A percentile compares a stretch with the other conserved stretches of the same genome.
Conservation (phyloP, 2,329 filamentous ascomycete genomes). For the Nigrograna mackinnonii region DNA sequence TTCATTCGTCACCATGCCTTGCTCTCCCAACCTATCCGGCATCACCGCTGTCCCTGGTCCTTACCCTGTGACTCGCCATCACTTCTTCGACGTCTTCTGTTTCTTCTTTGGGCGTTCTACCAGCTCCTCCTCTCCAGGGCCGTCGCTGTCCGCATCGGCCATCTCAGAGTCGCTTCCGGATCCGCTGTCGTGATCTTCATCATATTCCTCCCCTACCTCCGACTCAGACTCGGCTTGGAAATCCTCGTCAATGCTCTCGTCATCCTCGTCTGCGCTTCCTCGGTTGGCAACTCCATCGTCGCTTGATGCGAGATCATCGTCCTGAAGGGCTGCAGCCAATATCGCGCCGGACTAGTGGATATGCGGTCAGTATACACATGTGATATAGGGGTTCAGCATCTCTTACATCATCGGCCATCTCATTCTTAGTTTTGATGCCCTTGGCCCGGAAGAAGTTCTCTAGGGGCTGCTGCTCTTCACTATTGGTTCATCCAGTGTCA, state of each 20-base stretch:
- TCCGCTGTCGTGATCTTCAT: slow-evolving; percentile 84
- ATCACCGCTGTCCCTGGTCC: slow-evolving; percentile 7
- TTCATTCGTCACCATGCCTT: slow-evolving; percentile 21
- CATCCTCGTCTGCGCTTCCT: slow-evolving; percentile 93
- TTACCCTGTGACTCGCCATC: slow-evolving; percentile 5
- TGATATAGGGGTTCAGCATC: slow-evolving; percentile 5
- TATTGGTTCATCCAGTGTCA: slow-evolving; percentile 35
- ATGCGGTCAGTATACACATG: slow-evolving; percentile 24
- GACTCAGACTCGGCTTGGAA: slow-evolving; percentile 91
- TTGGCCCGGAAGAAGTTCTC: slow-evolving; percentile 98
- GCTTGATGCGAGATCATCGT: slow-evolving; percentile 80
- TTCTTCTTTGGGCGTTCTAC: slow-evolving; percentile 68
- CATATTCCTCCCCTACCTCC: slow-evolving; percentile 95
- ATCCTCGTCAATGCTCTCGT: slow-evolving; percentile 94
- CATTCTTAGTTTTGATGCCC: slow-evolving; percentile 94
- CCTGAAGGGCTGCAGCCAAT: slow-evolving; percentile 79
- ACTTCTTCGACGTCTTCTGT: slow-evolving; percentile 54
- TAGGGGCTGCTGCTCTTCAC: slow-evolving; percentile 92
- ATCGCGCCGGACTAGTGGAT: slow-evolving; percentile 55
- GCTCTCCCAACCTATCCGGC: slow-evolving; percentile 6
- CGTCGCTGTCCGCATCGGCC: slow-evolving; percentile 62
- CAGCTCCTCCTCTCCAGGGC: slow-evolving; percentile 55
- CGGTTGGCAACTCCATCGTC: slow-evolving; percentile 76
- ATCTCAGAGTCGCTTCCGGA: slow-evolving; percentile 68
- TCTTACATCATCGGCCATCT: slow-evolving; percentile 93